These are phyloP conservation scores for Skeletonema costatum DNA, from an alignment of 108 stramenopile genomes.

Conservation along the genomic window DNA sequence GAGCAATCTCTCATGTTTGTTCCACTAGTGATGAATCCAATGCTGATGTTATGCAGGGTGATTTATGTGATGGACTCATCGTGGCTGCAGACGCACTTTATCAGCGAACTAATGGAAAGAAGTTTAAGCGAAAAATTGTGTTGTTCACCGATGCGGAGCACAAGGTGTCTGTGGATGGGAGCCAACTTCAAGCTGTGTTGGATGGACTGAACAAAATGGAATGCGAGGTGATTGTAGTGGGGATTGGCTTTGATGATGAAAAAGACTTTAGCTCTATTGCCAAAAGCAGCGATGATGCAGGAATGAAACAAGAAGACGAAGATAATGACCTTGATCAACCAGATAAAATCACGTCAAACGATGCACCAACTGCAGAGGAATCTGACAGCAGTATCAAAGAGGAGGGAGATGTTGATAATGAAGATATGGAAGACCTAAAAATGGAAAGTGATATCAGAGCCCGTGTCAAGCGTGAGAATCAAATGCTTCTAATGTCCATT, in stretches of 20 bases:
- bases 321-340: background rate
- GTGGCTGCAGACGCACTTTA: constrained; percentile 78
- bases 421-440: constrained; percentile 1
- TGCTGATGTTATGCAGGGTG: constrained; percentile 37
- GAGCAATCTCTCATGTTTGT: constrained; percentile 48
- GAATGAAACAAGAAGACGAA: constrained; percentile 4
- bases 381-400: constrained; percentile 1
- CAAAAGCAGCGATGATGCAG: background rate
- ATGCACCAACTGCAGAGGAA: constrained; percentile 16
- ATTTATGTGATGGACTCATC: constrained; percentile 73
- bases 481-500: constrained; percentile 67
- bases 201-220: constrained; percentile 65
- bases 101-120: constrained; percentile 59
- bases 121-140: constrained; percentile 61
- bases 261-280: constrained; percentile 14
- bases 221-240: constrained; percentile 66
- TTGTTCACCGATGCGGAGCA: constrained; percentile 85
- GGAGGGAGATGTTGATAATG: constrained; percentile 25
- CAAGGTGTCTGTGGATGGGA: constrained; percentile 53
- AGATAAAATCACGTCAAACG: background rate
- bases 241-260: constrained; percentile 53
- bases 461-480: constrained; percentile 64
- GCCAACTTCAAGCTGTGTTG: constrained; percentile 58
- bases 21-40: constrained; percentile 21
- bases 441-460: background rate